phyloP scores from a whole-genome alignment of 2,329 filamentous ascomycete genomes.

The Zymoseptoria tritici region DNA sequence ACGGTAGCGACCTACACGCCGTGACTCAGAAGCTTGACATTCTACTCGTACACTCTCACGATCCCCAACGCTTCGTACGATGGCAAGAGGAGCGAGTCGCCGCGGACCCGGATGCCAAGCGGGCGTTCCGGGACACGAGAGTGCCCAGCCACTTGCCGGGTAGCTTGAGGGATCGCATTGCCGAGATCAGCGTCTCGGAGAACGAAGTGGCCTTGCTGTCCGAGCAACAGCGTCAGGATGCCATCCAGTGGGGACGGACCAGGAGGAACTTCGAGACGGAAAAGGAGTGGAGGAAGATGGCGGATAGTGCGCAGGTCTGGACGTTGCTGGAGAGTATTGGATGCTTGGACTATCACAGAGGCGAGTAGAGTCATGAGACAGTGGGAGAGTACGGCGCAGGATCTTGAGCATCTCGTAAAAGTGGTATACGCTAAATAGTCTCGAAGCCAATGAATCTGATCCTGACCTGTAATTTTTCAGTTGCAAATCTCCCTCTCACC shows the following conservation, averaged over 20 bases:
- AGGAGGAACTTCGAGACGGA: conserved; percentile 27
- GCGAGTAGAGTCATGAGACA: neutral
- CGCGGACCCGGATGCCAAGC: conserved; percentile 4
- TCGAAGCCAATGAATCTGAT: neutral
- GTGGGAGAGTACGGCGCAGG: neutral
- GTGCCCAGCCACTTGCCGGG: conserved; percentile 26
- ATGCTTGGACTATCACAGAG: conserved; percentile 31
- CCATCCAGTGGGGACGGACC: conserved; percentile 30
- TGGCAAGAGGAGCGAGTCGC: conserved; percentile 21
- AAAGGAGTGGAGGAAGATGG: conserved; percentile 30
- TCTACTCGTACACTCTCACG: conserved; percentile 14
- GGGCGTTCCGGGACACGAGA: conserved; percentile 19
- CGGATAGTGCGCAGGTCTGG: conserved; percentile 31
- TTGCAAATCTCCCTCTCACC: neutral
- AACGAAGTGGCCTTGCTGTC: conserved; percentile 25
- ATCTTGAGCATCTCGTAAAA: neutral
- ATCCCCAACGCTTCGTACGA: conserved; percentile 18
- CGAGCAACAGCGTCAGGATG: conserved; percentile 25
- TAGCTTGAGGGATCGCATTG: conserved; percentile 27
- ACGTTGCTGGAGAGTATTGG: conserved; percentile 33
- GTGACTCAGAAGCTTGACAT: conserved; percentile 20
- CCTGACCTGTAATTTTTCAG: neutral
- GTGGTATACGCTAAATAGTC: neutral
- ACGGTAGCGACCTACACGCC: conserved; percentile 15
- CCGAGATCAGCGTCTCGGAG: conserved; percentile 18